These are phyloP conservation scores for Isochrysis galbana DNA, from an alignment of 78 protist species.

Conservation along the genomic window DNA sequence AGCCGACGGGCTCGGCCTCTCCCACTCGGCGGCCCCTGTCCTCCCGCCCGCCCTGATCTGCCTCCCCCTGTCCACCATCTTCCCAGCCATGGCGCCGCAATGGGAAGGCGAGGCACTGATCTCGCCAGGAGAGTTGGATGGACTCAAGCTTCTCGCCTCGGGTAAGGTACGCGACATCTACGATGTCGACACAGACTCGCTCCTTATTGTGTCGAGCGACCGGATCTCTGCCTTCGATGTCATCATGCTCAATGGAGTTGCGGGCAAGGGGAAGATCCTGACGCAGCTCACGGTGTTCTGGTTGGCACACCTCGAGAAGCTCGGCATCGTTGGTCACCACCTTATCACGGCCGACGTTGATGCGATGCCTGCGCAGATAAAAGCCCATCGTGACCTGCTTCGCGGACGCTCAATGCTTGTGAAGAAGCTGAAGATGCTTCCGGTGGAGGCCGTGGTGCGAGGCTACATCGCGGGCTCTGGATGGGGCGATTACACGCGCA, in stretches of 20 bases:
- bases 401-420: constrained; percentile 52
- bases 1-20: no score
- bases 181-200: constrained; percentile 17
- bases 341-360: constrained; percentile 50
- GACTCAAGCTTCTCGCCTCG: background rate
- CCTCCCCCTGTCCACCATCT: no score
- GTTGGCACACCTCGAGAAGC: constrained; percentile 31
- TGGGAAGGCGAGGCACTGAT: no score
- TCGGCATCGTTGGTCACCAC: constrained; percentile 21
- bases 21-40: no score
- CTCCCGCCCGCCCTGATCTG: no score
- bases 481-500: constrained; percentile 40
- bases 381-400: background rate
- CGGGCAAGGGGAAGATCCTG: constrained; percentile 64
- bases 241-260: constrained; percentile 50
- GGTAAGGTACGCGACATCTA: constrained; percentile 66
- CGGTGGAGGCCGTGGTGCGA: constrained; percentile 62
- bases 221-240: constrained; percentile 61
- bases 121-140: constrained; percentile 47
- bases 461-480: constrained; percentile 69
- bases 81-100: no score
- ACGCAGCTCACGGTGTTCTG: constrained; percentile 54
- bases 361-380: constrained; percentile 35
- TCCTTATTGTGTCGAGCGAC: constrained; percentile 56
- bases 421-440: constrained; percentile 55